phyloP scores from a whole-genome alignment of 164 flowering plant genomes.

The Litsea cubeba region DNA sequence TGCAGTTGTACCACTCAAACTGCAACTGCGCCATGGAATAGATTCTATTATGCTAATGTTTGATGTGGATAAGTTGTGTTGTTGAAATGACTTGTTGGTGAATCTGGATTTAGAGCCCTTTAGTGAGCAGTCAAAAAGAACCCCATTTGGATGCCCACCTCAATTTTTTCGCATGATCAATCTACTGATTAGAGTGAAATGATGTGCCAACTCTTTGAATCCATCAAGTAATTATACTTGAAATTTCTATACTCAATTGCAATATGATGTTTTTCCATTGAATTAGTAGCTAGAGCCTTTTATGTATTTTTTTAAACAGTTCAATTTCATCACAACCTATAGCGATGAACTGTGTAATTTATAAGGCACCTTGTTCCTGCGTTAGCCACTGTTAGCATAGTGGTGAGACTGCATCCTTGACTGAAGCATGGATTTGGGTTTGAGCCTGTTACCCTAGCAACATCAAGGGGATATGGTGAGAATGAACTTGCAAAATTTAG shows the following conservation, averaged over 20 bases:
- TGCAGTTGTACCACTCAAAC: too few species aligned
- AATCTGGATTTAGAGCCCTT: too few species aligned
- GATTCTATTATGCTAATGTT: too few species aligned
- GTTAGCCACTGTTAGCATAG: not conserved
- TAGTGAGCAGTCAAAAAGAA: too few species aligned
- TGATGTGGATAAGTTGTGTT: too few species aligned
- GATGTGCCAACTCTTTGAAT: not conserved
- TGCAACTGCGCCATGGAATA: too few species aligned
- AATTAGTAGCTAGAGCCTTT: not conserved
- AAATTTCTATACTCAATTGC: not conserved
- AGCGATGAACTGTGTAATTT: not conserved
- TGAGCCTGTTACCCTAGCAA: not conserved
- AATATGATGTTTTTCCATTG: not conserved
- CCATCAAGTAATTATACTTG: not conserved
- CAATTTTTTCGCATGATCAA: too few species aligned
- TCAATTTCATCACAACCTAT: not conserved
- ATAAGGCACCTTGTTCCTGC: not conserved
- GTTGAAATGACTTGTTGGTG: too few species aligned
- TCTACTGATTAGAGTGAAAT: too few species aligned
- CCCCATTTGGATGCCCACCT: too few species aligned
- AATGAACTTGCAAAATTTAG: not conserved
- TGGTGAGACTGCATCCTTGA: not conserved
- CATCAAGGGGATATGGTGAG: not conserved
- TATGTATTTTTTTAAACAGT: not conserved
- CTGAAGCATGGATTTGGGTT: not conserved